These are phyloP conservation scores for Tulasnella sp. DNA, from an alignment of 768 basidiomycete genomes.

Conservation along the genomic window DNA sequence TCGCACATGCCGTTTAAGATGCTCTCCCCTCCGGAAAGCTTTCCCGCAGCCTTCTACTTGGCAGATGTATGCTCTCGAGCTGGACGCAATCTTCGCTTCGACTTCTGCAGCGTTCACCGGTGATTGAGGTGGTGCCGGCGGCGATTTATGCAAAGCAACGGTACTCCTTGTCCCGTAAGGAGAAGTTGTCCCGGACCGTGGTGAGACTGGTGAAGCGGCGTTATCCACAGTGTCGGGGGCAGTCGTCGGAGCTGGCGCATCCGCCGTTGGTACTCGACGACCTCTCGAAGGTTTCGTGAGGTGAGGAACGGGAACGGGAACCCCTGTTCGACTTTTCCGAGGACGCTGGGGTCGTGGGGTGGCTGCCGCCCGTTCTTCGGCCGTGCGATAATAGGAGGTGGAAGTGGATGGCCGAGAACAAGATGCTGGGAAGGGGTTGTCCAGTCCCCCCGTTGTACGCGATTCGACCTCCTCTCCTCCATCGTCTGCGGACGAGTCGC, in stretches of 20 bases:
- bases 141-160: not conserved
- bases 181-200: constrained; percentile 1
- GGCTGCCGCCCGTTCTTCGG: not conserved
- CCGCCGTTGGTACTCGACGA: constrained; percentile 22
- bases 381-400: not conserved
- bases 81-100: constrained; percentile 13
- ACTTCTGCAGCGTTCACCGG: constrained; percentile 5
- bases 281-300: constrained; percentile 26
- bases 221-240: too few relatives aligned
- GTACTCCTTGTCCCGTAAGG: constrained; percentile 5
- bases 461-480: not conserved
- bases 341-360: not conserved
- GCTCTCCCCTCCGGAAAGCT: constrained; percentile 79
- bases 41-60: constrained; percentile 75
- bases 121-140: not conserved
- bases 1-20: constrained; percentile 78
- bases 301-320: constrained; percentile 23
- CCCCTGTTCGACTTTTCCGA: not conserved
- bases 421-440: not conserved
- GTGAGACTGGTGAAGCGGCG: not conserved
- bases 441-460: not conserved
- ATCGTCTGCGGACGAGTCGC: not conserved
- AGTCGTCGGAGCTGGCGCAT: not conserved
- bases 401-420: not conserved
- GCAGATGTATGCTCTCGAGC: constrained; percentile 49